Percentiles rank a stretch among this genome's conserved stretches.
Conservation (phyloP, 179 eudicot genomes). For the Beta corolliflora region DNA sequence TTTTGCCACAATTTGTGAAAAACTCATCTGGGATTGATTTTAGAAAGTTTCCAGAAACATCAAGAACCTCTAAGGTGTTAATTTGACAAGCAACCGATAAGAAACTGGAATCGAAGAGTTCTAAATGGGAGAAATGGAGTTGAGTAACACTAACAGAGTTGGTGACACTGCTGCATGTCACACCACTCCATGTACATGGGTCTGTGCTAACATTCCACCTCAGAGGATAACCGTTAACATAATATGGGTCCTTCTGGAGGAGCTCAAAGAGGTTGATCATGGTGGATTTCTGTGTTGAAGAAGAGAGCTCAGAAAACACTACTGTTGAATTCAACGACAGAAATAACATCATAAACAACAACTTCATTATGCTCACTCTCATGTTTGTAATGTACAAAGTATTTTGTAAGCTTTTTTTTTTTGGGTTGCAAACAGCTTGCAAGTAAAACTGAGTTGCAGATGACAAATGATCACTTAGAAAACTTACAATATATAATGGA, state of each 20-base stretch:
- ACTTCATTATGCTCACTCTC: background rate
- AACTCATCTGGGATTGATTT: constrained; percentile 51
- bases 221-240: background rate
- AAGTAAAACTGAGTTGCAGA: too few relatives aligned
- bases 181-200: constrained; percentile 77
- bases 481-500: too few relatives aligned
- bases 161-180: constrained; percentile 38
- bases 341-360: constrained; percentile 7
- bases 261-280: constrained; percentile 44
- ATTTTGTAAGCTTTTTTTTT: too few relatives aligned
- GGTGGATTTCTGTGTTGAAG: constrained; percentile 39
- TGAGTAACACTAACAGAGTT: constrained; percentile 32
- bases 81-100: constrained; percentile 47
- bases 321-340: constrained; percentile 18
- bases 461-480: too few relatives aligned
- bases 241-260: constrained; percentile 23
- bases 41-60: constrained; percentile 54
- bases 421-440: background rate
- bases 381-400: too few relatives aligned
- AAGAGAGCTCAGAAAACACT: constrained; percentile 43
- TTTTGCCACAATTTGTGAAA: constrained; percentile 43
- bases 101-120: constrained; percentile 36
- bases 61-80: constrained; percentile 42
- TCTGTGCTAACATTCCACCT: constrained; percentile 42
- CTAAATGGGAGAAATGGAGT: constrained; percentile 37